Evolutionary conservation across 169 alveolate genomes (phyloP).

Genomic region (Eimeria maxima): DNA sequence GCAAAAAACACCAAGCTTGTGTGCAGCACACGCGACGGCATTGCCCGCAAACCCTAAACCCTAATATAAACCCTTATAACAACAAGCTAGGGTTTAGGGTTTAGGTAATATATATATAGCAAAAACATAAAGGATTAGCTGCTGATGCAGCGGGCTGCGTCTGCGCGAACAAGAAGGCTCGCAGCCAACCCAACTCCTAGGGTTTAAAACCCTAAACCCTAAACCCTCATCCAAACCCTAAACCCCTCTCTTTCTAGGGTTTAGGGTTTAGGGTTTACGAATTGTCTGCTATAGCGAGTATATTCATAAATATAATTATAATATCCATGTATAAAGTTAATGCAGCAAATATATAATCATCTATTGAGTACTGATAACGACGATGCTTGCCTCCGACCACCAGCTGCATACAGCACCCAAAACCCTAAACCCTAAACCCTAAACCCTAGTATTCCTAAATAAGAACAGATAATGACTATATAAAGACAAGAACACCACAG

Average conservation of each 20-base stretch:
- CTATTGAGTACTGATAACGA: constrained; percentile 93
- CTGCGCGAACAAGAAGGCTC: too few species aligned
- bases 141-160: too few species aligned
- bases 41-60: neutral
- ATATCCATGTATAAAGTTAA: constrained; percentile 94
- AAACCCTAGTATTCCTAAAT: neutral
- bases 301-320: constrained; percentile 90
- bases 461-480: too few species aligned
- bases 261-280: constrained; percentile 3
- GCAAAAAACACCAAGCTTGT: neutral
- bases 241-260: too few species aligned
- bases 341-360: constrained; percentile 96
- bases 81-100: constrained; percentile 5
- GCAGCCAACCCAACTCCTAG: too few species aligned
- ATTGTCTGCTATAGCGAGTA: constrained; percentile 85
- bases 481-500: too few species aligned
- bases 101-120: too few species aligned
- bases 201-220: neutral
- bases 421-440: constrained; percentile 87
- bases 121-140: too few species aligned
- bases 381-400: constrained; percentile 95
- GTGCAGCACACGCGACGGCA: neutral
- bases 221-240: too few species aligned
- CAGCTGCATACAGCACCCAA: constrained; percentile 89
- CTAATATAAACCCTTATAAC: neutral